Percentiles rank a stretch among this genome's conserved stretches.
Evolutionary conservation across 2,329 filamentous ascomycete genomes (phyloP).

Genomic region (Paraphoma sp.): DNA sequence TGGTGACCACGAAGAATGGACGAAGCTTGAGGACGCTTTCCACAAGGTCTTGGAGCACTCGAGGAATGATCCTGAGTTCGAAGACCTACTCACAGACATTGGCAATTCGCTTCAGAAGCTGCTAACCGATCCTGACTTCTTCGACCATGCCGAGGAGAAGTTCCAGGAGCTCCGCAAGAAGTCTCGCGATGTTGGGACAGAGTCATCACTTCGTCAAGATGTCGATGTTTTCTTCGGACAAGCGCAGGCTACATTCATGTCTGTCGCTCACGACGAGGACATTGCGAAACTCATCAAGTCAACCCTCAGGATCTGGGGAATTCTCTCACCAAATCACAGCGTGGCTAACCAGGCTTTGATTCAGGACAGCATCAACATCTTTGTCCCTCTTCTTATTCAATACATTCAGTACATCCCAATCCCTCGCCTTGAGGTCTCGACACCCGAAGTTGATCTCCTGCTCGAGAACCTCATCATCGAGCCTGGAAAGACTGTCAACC

Average conservation of each 20-base stretch:
- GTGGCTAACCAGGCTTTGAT: constrained; percentile 75
- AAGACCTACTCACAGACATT: constrained; percentile 75
- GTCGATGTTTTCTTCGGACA: constrained; percentile 75
- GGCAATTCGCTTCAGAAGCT: constrained; percentile 79
- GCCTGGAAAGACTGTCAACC: constrained; percentile 82
- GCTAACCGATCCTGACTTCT: constrained; percentile 84
- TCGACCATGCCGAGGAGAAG: constrained; percentile 75
- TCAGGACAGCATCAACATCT: constrained; percentile 77
- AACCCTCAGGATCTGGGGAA: constrained; percentile 69
- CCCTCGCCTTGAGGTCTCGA: constrained; percentile 85
- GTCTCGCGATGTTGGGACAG: constrained; percentile 64
- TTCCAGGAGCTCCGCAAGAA: constrained; percentile 65
- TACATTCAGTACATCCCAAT: constrained; percentile 88
- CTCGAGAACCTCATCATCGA: constrained; percentile 91
- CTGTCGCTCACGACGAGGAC: constrained; percentile 74
- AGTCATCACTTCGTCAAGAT: constrained; percentile 74
- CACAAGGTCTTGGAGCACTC: constrained; percentile 75
- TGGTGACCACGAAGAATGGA: constrained; percentile 76
- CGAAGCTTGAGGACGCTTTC: constrained; percentile 72
- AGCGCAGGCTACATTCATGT: constrained; percentile 69
- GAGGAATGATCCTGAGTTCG: constrained; percentile 80
- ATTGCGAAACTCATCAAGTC: constrained; percentile 73
- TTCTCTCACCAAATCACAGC: constrained; percentile 71
- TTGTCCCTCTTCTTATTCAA: constrained; percentile 78
- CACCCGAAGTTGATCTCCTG: constrained; percentile 82